Percentiles rank a stretch among this genome's conserved stretches.
Evolutionary conservation across 2,329 filamentous ascomycete genomes (phyloP).

Genomic region (Colletotrichum trifolii): DNA sequence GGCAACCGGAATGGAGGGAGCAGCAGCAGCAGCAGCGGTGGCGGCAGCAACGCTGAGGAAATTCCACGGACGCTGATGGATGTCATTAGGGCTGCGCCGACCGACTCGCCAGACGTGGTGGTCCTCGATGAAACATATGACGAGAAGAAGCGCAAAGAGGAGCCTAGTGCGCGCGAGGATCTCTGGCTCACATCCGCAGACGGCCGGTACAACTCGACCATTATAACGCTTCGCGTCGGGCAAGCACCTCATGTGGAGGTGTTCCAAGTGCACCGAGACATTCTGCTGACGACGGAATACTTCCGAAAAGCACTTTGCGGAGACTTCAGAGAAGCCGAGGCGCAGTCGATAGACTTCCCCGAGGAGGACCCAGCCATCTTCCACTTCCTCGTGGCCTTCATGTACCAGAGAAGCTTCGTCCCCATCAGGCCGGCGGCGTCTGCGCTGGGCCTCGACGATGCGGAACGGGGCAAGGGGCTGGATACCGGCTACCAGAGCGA

Average conservation of each 20-base stretch:
- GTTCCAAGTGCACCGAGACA: conserved; percentile 60
- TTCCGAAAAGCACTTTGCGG: conserved; percentile 62
- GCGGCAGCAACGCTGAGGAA: conserved; percentile 1
- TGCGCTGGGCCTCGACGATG: conserved; percentile 50
- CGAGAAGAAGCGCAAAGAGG: conserved; percentile 44
- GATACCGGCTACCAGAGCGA: conserved; percentile 45
- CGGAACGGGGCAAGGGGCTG: conserved; percentile 57
- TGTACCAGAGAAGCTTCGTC: conserved; percentile 59
- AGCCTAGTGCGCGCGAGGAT: conserved; percentile 55
- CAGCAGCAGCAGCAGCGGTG: conserved; percentile 7
- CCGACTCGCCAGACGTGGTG: conserved; percentile 49
- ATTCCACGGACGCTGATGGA: conserved; percentile 47
- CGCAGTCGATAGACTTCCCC: conserved; percentile 59
- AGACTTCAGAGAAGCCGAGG: conserved; percentile 56
- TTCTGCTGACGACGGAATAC: conserved; percentile 59
- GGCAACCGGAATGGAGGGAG: conserved; percentile 8
- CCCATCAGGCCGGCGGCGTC: conserved; percentile 57
- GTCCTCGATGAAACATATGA: conserved; percentile 50
- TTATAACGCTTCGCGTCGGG: conserved; percentile 59
- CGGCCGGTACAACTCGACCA: conserved; percentile 58
- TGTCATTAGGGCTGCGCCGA: conserved; percentile 53
- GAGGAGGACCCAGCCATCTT: conserved; percentile 64
- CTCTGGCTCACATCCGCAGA: conserved; percentile 62
- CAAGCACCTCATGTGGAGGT: conserved; percentile 52
- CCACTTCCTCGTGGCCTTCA: conserved; percentile 61